These are phyloP conservation scores for Wolfiporia cocos DNA, from an alignment of 1,284 basidiomycete genomes.

Conservation along the genomic window DNA sequence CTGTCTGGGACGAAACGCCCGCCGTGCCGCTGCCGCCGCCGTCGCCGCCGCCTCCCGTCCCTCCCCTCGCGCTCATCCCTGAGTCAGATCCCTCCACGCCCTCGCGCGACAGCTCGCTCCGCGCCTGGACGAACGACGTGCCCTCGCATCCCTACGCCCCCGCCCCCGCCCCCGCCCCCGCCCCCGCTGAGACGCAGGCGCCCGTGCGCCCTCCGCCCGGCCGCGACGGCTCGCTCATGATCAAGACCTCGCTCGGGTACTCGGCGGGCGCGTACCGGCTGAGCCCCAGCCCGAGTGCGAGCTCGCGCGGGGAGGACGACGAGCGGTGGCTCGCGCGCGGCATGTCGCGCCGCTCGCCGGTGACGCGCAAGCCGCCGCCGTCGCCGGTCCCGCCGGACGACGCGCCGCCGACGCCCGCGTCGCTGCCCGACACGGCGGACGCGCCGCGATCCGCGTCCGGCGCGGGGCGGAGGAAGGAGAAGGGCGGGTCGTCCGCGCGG, in stretches of 20 bases:
- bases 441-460: conserved; percentile 12
- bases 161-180: no score
- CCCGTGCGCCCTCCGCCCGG: background rate
- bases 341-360: conserved; percentile 3
- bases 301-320: background rate
- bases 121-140: background rate
- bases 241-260: background rate
- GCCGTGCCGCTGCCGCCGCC: background rate
- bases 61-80: background rate
- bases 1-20: conserved; percentile 10
- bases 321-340: background rate
- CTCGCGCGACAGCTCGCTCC: conserved; percentile 3
- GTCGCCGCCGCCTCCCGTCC: background rate
- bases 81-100: background rate
- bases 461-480: conserved; percentile 9
- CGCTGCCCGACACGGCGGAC: conserved; percentile 1
- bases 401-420: background rate
- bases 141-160: background rate
- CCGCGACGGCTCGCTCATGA: background rate
- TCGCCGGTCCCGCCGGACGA: background rate
- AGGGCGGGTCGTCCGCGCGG: background rate
- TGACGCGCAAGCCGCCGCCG: conserved; percentile 6
- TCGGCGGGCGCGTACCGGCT: background rate
- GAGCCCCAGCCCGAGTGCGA: conserved; percentile 1
- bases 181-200: background rate